These are phyloP conservation scores for Leptodontidium sp. DNA, from an alignment of 2,329 filamentous ascomycete genomes.

Conservation along the genomic window DNA sequence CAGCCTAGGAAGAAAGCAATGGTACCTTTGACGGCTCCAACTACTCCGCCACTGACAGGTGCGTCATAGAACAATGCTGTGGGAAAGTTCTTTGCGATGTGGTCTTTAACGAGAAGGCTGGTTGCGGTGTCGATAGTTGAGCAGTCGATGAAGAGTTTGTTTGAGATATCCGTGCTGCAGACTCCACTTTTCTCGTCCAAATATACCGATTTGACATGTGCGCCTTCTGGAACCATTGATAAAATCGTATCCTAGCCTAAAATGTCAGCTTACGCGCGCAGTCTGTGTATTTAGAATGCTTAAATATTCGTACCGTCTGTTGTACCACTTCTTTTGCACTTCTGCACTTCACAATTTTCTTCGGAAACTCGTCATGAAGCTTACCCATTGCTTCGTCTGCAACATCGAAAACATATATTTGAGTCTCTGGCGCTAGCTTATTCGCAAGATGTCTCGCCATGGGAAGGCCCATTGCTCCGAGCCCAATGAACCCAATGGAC, in stretches of 20 bases:
- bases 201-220: conserved; percentile 74
- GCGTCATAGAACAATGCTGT: conserved; percentile 48
- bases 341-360: conserved; percentile 60
- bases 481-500: conserved; percentile 45
- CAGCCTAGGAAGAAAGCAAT: conserved; percentile 53
- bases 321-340: conserved; percentile 65
- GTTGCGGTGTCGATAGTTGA: conserved; percentile 76
- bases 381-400: conserved; percentile 56
- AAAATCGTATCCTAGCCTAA: conserved; percentile 66
- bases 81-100: conserved; percentile 9
- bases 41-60: conserved; percentile 48
- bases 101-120: conserved; percentile 47
- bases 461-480: conserved; percentile 61
- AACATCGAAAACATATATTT: conserved; percentile 69
- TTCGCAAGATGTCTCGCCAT: conserved; percentile 74
- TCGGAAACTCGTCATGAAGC: conserved; percentile 23
- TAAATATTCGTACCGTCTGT: conserved; percentile 44
- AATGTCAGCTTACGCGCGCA: not conserved
- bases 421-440: conserved; percentile 67
- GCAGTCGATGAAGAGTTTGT: conserved; percentile 70
- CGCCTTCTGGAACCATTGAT: conserved; percentile 72
- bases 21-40: conserved; percentile 48
- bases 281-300: not conserved
- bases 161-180: conserved; percentile 48
- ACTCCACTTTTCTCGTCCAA: conserved; percentile 56